Base-by-base conservation (phyloP, 805 yeast species). In the Metschnikowia dekortorum region DNA sequence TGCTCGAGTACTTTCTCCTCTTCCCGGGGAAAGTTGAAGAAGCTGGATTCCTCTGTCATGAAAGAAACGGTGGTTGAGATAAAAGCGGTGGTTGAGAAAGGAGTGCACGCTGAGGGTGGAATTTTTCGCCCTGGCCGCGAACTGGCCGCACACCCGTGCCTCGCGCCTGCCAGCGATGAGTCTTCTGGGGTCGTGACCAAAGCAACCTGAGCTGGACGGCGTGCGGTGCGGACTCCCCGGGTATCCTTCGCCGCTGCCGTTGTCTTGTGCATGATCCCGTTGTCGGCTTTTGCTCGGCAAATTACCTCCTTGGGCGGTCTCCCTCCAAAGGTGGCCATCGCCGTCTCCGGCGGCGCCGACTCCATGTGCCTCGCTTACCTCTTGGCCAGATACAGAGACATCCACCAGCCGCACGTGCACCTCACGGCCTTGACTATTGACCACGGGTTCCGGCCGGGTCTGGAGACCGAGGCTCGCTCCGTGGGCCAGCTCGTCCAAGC, bases 271-370 rank as follows among this genome's bases (percentile, higher is more conserved):
- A 30, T 31, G 35, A 32, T 42, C 30, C 8, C 18, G 9, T 9
- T 22, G 22, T 10, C 30, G 6, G 30, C 22, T 4, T 44, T 43
- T n/a, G 46, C 39, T 11, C 39, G 29, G 8, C 39, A 44, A 9
- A 29, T 44, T 3, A 16, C 39, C 32, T 14, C 30, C 6, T 36
- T 34, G 22, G 39, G 46, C 14, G 46, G 39, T 6, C 46, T 44
- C 29, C 46, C 46, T n/a, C 28, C 31, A 2, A 28, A 29, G 9
- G 22, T 81, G 0, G 80, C 73, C 5, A 64, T 87, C 14, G 89
- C 90, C 0, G 75, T 87, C 0, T 83, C 89, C 13, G 96, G 96
- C 1, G 95, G 95, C 1, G 89, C 84, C 0, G 95, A 87, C 61
- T 87, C 94, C 1, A 82, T 87, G 82, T 83, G 87, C 11, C 63